Base-by-base conservation (phyloP, 257 asterid genomes). In the Salvia splendens region DNA sequence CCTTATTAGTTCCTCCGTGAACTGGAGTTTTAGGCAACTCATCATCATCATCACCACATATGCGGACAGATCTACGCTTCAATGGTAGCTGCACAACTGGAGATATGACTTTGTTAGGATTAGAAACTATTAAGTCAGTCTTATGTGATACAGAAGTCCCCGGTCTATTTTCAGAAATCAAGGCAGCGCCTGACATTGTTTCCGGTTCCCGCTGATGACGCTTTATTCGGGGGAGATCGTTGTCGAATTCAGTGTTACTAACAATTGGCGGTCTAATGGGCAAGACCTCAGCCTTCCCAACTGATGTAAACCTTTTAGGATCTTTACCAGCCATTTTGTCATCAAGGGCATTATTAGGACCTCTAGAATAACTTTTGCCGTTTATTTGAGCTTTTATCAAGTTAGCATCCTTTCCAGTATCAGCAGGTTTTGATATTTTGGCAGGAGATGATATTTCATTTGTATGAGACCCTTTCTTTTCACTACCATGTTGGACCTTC, bases 11-110 rank as follows among this genome's bases (percentile, higher is more conserved):
- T 67, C 93, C 87, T 79, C 85, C 97, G 59, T 89, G 97, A 73
- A 89, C 69, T 8, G 95, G 97, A 73, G 97, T 89, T 83, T 84
- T 89, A 58, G 95, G 89, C 64, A 75, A 85, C 70, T 83, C 96
- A 52, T 84, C 91, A 54, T 77, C 86, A 2, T 80, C 90, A 33
- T 85, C 94, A 53, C 77, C 93, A 69, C 73, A 85, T 14, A 80
- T 71, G 76, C 92, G 94, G 65, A 89, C 94, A 67, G 97, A 88
- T 79, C 91, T 82, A 51, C 97, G 83, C 82, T 86, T 86, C 24
- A 73, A 54, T 17, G 86, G 81, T 66, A 67, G 64, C 74, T 73
- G 82, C 73, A 47, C 35, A 50, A 46, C 78, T 15, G 83, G 72
- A 33, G 90, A 75, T 53, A 24, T 70, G 40, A 30, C 56, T 60